Conservation (phyloP, 805 yeast species). For the Saturnispora mendoncae region DNA sequence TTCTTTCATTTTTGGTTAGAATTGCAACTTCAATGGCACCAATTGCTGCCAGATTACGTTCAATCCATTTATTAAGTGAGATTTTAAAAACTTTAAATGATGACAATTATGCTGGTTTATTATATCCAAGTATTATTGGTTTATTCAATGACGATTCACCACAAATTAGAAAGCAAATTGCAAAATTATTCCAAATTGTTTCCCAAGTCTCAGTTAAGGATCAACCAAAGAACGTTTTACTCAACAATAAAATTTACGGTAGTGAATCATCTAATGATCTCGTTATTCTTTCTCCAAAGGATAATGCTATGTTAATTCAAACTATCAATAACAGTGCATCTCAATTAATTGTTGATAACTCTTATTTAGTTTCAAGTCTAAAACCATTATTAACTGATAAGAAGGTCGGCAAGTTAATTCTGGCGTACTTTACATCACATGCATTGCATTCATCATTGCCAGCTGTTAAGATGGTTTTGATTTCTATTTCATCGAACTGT, state of each 20-base stretch:
- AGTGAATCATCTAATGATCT: conserved; percentile 33
- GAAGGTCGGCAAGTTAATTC: conserved; percentile 45
- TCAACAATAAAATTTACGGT: conserved; percentile 55
- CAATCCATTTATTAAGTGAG: conserved; percentile 36
- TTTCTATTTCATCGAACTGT: conserved; percentile 37
- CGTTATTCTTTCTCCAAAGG: conserved; percentile 56
- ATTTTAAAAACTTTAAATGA: conserved; percentile 30
- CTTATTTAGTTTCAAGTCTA: conserved; percentile 34
- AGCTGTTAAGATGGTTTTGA: conserved; percentile 43
- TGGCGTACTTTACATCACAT: conserved; percentile 65
- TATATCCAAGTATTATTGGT: conserved; percentile 50
- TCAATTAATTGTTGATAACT: conserved; percentile 42
- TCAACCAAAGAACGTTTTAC: conserved; percentile 33
- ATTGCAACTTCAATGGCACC: conserved; percentile 53
- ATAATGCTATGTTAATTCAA: conserved; percentile 40
- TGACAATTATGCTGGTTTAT: conserved; percentile 35
- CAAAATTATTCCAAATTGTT: conserved; percentile 32
- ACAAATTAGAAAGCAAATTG: conserved; percentile 39
- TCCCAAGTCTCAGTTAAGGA: conserved; percentile 14
- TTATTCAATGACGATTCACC: conserved; percentile 45
- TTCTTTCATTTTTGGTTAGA: conserved; percentile 52
- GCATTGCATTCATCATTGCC: conserved; percentile 45
- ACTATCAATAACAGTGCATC: conserved; percentile 30
- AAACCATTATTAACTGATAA: conserved; percentile 36
- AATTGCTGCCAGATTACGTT: conserved; percentile 41